Evolutionary conservation across 495 filamentous ascomycete genomes (phyloP), one percentile per base, ranked within the genome.

Genomic region (Penicillium alfredii): DNA sequence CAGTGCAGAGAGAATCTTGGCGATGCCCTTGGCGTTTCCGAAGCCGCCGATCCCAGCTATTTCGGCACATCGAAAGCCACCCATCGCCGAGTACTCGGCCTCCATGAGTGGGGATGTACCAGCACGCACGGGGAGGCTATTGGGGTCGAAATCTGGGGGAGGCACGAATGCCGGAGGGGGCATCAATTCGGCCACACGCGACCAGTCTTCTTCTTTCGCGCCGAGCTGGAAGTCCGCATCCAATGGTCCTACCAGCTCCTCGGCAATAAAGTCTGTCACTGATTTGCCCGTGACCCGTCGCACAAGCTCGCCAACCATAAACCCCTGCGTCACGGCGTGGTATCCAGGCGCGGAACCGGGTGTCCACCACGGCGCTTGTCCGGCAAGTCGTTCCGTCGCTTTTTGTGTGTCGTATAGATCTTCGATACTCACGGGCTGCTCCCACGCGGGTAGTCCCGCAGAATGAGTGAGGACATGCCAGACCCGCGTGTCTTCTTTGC

Each of bases 291-390:
- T 52, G 14, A 44, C 40, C 3, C 44, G 42, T 12, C 35, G 44
- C 6, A 60, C 35, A 11, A 63, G 19, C 21, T 60, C 51, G 9
- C 54, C 49, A 19, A 59, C 32, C 12, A 63, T 19, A 22, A 49
- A 43, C 2, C 59, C 59, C 29, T 49, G 45, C 6, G 27, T 60
- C 20, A 49, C 28, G 9, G 42, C 12, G 28, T 63, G 59, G 22
- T 60, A 63, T 8, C 50, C 59, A 15, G 41, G 45, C 8, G 40
- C 38, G 12, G 51, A 46, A 5, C 59, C 59, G 5, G 58, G 51
- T 8, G 16, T 45, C 51, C 51, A 63, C 59, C 56, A 63, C 2
- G 51, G 56, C 3, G 54, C 40, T 23, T 56, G 51, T 4, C 41
- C 16, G 11, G 59, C 56, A 3, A 63, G 49, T 17, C 28, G 38